Base-by-base conservation (phyloP, 2,329 filamentous ascomycete genomes). In the Calonectria fujianensis region DNA sequence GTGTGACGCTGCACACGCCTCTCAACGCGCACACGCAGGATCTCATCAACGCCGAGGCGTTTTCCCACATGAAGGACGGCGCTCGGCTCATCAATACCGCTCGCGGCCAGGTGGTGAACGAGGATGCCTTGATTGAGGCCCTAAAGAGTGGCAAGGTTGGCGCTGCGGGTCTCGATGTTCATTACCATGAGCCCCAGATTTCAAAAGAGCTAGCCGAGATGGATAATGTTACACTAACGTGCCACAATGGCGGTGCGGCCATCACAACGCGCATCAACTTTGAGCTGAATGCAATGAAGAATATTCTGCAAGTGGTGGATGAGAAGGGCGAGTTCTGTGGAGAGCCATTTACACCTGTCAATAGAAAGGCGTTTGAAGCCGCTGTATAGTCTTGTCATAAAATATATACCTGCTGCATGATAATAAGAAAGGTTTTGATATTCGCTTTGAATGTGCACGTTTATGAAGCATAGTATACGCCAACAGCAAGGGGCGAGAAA, bases 131-230 rank as follows among this genome's bases (percentile, higher is more conserved):
- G 32, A 82, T 89, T 1, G 78, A 80, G 8, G 89, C 88, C 0
- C 76, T 91, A 50, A 85, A 89, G 69, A 84, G 80, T 6, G 89
- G 89, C 0, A 85, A 85, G 8, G 51, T 91, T 1, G 81, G 82
- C 0, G 86, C 86, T 2, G 90, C 88, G 0, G 90, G 88, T 0
- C 77, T 91, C 16, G 90, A 91, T 78, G 90, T 91, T 16, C 88
- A 91, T 81, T 87, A 87, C 8, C 79, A 88, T 59, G 90, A 92
- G 80, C 90, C 90, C 0, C 77, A 85, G 70, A 87, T 92, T 9
- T 81, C 79, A 4, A 81, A 80, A 72, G 81, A 79, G 61, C 74
- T 87, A 31, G 85, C 84, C 2, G 80, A 75, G 0, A 85, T 86
- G 83, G 81, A 84, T 11, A 86, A 87, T 51, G 85, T 86, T 4